Percentiles rank a stretch among this genome's conserved stretches.
These are phyloP conservation scores for Pterulicium gracile DNA, from an alignment of 1,284 basidiomycete genomes.

Conservation along the genomic window DNA sequence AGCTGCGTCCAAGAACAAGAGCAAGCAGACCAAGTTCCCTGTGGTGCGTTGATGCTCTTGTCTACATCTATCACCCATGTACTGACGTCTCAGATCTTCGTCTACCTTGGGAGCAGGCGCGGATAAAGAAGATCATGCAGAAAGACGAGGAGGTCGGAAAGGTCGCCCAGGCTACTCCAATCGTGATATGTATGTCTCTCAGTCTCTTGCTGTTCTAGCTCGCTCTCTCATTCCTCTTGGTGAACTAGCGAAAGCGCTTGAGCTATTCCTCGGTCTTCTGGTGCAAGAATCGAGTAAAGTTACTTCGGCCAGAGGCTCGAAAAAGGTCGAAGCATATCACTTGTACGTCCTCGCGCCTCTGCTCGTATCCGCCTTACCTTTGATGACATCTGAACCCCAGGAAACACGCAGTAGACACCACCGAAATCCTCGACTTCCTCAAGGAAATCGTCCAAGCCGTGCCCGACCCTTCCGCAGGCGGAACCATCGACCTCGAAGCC, in stretches of 20 bases:
- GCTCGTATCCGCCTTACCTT: slow-evolving; percentile 1
- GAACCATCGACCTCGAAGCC: slow-evolving; percentile 60
- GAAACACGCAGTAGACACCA: slow-evolving; percentile 87
- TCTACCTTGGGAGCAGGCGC: slow-evolving; percentile 43
- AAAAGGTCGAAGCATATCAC: slow-evolving; percentile 91
- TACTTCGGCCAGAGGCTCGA: slow-evolving; percentile 71
- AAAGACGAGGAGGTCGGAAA: slow-evolving; percentile 99
- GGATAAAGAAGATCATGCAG: slow-evolving; percentile 99
- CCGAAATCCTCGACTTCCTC: slow-evolving; percentile 90
- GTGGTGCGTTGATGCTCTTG: slow-evolving; percentile 37
- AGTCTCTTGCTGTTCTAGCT: not conserved
- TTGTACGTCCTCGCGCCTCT: slow-evolving; percentile 49
- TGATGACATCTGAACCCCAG: slow-evolving; percentile 29
- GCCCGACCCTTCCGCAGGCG: slow-evolving; percentile 80
- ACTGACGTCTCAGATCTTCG: slow-evolving; percentile 3
- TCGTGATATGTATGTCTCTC: slow-evolving; percentile 83
- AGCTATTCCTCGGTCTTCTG: slow-evolving; percentile 86
- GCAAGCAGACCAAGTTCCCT: slow-evolving; percentile 78
- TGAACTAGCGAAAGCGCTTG: slow-evolving; percentile 85
- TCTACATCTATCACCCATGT: slow-evolving; percentile 3
- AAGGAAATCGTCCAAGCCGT: slow-evolving; percentile 89
- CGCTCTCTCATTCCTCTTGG: not conserved
- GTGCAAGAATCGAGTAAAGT: slow-evolving; percentile 82
- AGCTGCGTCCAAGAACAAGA: slow-evolving; percentile 64
- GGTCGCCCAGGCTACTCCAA: slow-evolving; percentile 93